Conservation (phyloP, 768 basidiomycete genomes). For the Pluteus cervinus region DNA sequence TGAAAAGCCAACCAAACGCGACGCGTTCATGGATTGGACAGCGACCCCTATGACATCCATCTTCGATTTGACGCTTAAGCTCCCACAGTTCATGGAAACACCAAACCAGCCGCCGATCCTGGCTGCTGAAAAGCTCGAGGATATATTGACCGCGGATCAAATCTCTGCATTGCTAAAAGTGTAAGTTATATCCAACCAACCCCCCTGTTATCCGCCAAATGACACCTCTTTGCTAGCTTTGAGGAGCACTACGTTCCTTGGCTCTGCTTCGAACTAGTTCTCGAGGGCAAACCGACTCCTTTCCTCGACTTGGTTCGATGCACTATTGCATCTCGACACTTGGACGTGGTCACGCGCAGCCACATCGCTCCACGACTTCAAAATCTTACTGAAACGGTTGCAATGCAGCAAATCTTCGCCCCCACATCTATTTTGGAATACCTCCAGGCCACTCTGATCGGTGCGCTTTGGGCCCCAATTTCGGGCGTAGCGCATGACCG, state of each 20-base stretch:
- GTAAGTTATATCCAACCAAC: slow-evolving; percentile 18
- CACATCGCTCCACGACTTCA: slow-evolving; percentile 33
- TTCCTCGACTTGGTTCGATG: slow-evolving; percentile 40
- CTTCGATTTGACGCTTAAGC: slow-evolving; percentile 29
- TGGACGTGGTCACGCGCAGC: slow-evolving; percentile 27
- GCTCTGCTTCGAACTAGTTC: slow-evolving; percentile 30
- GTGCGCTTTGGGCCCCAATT: slow-evolving; percentile 39
- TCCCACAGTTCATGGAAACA: background rate
- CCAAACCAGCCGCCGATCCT: no score
- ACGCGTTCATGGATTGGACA: slow-evolving; percentile 26
- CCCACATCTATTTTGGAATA: slow-evolving; percentile 35
- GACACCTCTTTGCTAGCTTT: slow-evolving; percentile 22
- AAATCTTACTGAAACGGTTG: slow-evolving; percentile 31
- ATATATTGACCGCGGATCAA: slow-evolving; percentile 27
- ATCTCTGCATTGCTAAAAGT: slow-evolving; percentile 30
- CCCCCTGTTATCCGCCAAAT: background rate
- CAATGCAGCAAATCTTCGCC: slow-evolving; percentile 34
- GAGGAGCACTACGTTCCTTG: slow-evolving; percentile 38
- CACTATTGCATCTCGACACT: slow-evolving; percentile 38
- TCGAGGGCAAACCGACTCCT: slow-evolving; percentile 19
- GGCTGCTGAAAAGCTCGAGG: background rate
- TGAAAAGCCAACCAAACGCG: background rate
- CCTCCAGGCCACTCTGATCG: slow-evolving; percentile 33
- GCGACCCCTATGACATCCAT: slow-evolving; percentile 41
- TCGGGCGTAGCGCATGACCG: slow-evolving; percentile 20